Base-by-base conservation (phyloP, 345 rosid genomes). In the Nasturtium officinale region DNA sequence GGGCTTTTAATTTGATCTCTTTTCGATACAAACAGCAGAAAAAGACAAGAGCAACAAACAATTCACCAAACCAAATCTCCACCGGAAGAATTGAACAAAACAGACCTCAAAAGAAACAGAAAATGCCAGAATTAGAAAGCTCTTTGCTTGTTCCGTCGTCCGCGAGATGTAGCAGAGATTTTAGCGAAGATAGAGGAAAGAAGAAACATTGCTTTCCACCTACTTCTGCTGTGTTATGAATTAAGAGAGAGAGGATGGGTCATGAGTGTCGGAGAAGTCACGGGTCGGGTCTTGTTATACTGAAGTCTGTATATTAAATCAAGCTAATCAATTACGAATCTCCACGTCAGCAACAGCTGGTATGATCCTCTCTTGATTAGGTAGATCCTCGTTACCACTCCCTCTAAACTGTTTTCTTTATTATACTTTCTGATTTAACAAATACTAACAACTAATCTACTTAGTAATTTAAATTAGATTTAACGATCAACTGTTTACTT, bases 141-240 rank as follows among this genome's bases (percentile, higher is more conserved):
- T 16, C 50, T 6, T 58, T 10, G 47, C 1, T 16, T 29, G 18
- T 7, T 33, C 29, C 33, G 40, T 29, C 18, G 26, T 47, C 15
- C 53, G 61, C 73, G 79, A 75, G 79, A 62, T 69, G 70, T 12
- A 43, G 50, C 38, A 32, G 25, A 42, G 70, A 47, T 29, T 51
- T 40, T 16, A 43, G 61, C 51, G 1, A 71, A 28, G 43, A 60
- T 46, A 74, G 58, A 79, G 61, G 54, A 46, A 74, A 85, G 69
- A 79, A 65, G 55, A 71, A 68, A 38, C 71, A 70, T 81, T 86
- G 87, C 86, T 78, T 88, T 85, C 69, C 83, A 82, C 87, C 80
- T 30, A 81, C 86, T 82, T 65, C 79, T 13, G 53, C 42, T 75
- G 68, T 47, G 15, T 65, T 28, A 9, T 26, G 63, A 48, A 52